Conservation (phyloP, 176 grass and related monocot species). For the Carex pumila region DNA sequence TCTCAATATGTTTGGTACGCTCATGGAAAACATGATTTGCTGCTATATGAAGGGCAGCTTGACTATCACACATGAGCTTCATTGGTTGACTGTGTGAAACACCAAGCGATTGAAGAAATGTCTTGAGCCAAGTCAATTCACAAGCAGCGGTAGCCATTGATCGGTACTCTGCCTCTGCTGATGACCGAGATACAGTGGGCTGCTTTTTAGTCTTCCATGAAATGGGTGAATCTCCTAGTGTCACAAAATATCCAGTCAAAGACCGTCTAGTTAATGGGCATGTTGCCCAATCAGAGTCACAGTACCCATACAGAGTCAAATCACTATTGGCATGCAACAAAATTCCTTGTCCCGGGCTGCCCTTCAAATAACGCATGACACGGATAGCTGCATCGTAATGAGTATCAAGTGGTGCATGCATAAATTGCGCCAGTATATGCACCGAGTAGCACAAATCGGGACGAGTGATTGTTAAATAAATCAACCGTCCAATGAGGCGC, state of each 20-base stretch:
- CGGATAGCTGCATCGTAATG: background rate
- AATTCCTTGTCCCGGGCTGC: background rate
- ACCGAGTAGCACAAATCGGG: background rate
- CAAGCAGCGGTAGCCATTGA: background rate
- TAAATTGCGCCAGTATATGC: background rate
- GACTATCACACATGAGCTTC: background rate
- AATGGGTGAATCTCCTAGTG: background rate
- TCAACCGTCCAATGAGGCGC: background rate
- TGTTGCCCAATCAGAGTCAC: background rate
- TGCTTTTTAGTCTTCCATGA: slow-evolving; percentile 14
- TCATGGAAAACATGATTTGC: background rate
- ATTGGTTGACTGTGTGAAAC: background rate
- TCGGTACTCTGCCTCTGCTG: background rate
- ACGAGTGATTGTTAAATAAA: background rate
- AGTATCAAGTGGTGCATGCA: background rate
- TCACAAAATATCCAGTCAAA: background rate
- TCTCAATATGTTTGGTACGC: background rate
- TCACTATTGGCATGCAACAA: background rate
- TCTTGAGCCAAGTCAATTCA: background rate
- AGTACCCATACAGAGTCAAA: background rate
- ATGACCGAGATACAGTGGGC: background rate
- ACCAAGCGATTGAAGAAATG: background rate
- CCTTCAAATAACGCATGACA: background rate
- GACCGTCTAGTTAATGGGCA: background rate
- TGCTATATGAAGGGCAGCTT: background rate